A percentile compares a stretch with the other conserved stretches of the same genome.
Evolutionary conservation across 2,329 filamentous ascomycete genomes (phyloP).

Genomic region (Scytalidium lignicola): DNA sequence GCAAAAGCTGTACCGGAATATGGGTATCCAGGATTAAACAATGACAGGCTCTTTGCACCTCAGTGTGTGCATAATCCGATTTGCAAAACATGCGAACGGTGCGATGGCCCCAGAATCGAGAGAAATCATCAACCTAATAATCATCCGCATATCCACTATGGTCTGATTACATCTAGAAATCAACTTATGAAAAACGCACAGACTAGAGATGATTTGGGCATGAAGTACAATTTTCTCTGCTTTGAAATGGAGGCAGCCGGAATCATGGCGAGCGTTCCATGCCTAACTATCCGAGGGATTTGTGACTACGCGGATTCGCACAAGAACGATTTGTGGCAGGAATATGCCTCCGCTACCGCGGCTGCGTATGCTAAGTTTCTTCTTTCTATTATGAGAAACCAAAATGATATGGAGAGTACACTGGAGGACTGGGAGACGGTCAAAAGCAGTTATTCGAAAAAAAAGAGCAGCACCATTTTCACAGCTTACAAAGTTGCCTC

Average conservation of each 20-base stretch:
- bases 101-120: not conserved
- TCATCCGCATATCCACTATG: slow-evolving; percentile 18
- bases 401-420: not conserved
- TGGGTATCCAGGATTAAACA: not conserved
- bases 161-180: slow-evolving; percentile 22
- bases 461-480: not conserved
- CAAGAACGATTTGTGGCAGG: slow-evolving; percentile 15
- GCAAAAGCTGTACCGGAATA: not conserved
- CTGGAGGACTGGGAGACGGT: not conserved
- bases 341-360: slow-evolving; percentile 12
- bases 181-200: slow-evolving; percentile 26
- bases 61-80: slow-evolving; percentile 29
- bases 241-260: slow-evolving; percentile 14
- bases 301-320: slow-evolving; percentile 16
- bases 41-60: slow-evolving; percentile 13
- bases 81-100: slow-evolving; percentile 12
- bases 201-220: slow-evolving; percentile 8
- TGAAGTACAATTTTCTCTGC: slow-evolving; percentile 4
- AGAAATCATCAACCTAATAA: not conserved
- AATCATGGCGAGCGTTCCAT: slow-evolving; percentile 9
- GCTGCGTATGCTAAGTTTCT: slow-evolving; percentile 15
- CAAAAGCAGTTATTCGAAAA: not conserved
- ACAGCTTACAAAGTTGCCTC: not conserved
- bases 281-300: slow-evolving; percentile 17
- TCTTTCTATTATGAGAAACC: slow-evolving; percentile 1